Conservation (phyloP, 768 basidiomycete genomes). For the Mycena crocata region DNA sequence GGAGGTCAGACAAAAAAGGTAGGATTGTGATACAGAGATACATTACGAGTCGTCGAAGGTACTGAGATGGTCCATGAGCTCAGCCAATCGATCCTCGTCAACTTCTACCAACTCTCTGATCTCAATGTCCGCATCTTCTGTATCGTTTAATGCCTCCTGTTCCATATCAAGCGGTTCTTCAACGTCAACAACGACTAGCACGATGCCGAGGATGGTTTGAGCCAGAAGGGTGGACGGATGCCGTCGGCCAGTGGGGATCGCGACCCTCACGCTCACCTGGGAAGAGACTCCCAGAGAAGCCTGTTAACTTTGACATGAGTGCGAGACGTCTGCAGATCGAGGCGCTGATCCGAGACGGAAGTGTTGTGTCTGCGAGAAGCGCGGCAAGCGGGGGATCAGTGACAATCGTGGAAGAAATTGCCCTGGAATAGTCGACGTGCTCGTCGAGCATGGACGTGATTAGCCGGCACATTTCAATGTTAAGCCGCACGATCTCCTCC, state of each 20-base stretch:
- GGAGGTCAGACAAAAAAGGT: neutral
- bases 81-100: conserved; percentile 2
- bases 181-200: neutral
- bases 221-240: neutral
- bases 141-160: neutral
- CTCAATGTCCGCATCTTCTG: neutral
- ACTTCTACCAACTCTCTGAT: conserved; percentile 1
- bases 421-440: neutral
- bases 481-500: neutral
- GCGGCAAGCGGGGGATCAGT: neutral
- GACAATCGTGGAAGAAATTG: neutral
- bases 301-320: neutral
- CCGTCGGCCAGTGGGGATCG: neutral
- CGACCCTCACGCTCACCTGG: neutral
- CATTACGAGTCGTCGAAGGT: conserved; percentile 2
- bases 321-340: neutral
- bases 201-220: neutral
- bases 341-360: neutral
- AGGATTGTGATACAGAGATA: neutral
- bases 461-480: neutral
- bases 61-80: conserved; percentile 2
- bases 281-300: conserved; percentile 1
- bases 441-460: neutral
- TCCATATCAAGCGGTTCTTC: neutral
- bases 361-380: neutral